Percentiles rank a stretch among this genome's conserved stretches.
Evolutionary conservation across 192 early-diverging fungal genomes (phyloP).

Genomic region (Rhizoclosmatium sp.): DNA sequence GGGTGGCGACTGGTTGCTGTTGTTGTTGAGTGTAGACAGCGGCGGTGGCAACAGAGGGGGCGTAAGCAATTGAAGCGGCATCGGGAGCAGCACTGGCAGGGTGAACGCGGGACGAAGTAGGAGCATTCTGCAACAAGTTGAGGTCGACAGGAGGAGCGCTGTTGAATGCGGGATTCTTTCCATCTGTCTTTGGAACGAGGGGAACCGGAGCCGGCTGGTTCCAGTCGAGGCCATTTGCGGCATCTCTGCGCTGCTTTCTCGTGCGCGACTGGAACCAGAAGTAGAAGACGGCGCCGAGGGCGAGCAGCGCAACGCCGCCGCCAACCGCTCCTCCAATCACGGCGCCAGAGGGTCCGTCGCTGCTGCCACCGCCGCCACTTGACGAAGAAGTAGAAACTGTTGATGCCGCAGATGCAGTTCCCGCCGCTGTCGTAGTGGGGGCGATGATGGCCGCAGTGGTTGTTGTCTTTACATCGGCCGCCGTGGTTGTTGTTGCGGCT

Average conservation of each 20-base stretch:
- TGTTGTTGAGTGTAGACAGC: background rate
- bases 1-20: background rate
- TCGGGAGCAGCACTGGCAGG: background rate
- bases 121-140: background rate
- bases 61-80: background rate
- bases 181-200: background rate
- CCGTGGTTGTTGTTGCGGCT: background rate
- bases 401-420: background rate
- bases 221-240: background rate
- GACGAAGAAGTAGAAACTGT: background rate
- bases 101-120: background rate
- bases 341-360: background rate
- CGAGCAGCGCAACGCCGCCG: background rate
- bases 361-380: background rate
- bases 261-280: background rate
- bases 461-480: background rate
- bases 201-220: background rate
- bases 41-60: background rate
- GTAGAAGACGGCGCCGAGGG: background rate
- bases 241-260: background rate
- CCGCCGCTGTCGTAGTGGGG: background rate
- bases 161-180: background rate
- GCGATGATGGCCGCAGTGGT: background rate
- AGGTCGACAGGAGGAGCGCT: background rate
- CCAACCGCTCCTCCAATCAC: background rate